Evolutionary conservation across 805 yeast genomes (phyloP), one percentile per base, ranked within the genome.

Genomic region (Ogataea degrootiae): DNA sequence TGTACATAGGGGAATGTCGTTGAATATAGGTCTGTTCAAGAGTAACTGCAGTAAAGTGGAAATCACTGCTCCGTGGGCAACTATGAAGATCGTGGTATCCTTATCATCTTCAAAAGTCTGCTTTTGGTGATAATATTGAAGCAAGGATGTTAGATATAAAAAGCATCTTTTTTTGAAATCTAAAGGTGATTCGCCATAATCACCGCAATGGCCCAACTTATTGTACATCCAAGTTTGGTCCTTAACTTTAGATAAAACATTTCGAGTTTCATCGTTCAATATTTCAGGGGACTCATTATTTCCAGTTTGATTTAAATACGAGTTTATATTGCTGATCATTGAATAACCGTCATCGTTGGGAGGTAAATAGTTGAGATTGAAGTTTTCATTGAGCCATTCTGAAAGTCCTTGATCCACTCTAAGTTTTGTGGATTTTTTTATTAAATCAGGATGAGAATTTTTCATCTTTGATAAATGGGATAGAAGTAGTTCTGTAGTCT

Each of bases 261-360:
- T 34, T 37, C 60, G 53, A 1, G 67, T 54, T 7, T 40, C 33
- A 15, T 21, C n/a, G 14, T 53, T 53, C 7, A 67, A 56, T 1
- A 50, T 46, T 7, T 52, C 12, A 23, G 49, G 52, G 8, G 53
- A 56, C 9, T 60, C 57, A 21, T 23, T 21, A 35, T 37, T 23
- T 12, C 36, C 52, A 1, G 52, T 52, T 37, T 47, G 51, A 26
- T 65, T 64, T 33, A 73, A 48, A 53, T 72, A 73, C 23, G 66
- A 66, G 38, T 70, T 65, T 8, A 73, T 67, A 42, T 68, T 65
- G 49, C 66, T 65, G 21, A 70, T 58, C 56, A 73, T 57, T 1
- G 74, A 63, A 11, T 63, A 66, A 14, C 77, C 77, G 46, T 68
- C 70, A 56, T 73, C 77, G 50, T 72, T 72, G 6, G 77, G 77